A percentile compares a stretch with the other conserved stretches of the same genome.
phyloP scores from a whole-genome alignment of 2,329 filamentous ascomycete genomes.

The Talaromyces sp. region DNA sequence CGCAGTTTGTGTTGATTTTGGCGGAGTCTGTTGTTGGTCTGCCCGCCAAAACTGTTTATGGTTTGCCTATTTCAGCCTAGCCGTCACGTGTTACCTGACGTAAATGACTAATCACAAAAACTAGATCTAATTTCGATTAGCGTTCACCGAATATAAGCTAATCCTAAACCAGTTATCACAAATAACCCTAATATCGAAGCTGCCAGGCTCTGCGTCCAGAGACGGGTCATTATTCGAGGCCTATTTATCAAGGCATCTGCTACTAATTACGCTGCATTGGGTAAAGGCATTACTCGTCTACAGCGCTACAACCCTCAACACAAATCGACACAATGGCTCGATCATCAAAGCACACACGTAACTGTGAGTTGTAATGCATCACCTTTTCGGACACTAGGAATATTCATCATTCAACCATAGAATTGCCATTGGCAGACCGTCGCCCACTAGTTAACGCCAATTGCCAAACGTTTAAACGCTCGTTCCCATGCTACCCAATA shows the following conservation, averaged over 20 bases:
- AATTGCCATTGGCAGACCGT: conserved; percentile 15
- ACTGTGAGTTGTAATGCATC: conserved; percentile 5
- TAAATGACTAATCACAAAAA: not conserved
- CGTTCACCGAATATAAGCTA: not conserved
- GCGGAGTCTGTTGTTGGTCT: conserved; percentile 13
- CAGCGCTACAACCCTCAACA: not conserved
- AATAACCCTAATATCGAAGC: not conserved
- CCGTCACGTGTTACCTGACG: conserved; percentile 2
- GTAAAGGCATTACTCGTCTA: not conserved
- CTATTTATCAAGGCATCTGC: not conserved
- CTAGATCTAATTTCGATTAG: not conserved
- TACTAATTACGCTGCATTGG: not conserved
- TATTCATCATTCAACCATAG: conserved; percentile 12
- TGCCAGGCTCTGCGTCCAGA: not conserved
- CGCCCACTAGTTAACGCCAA: conserved; percentile 13
- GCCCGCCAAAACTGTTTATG: conserved; percentile 19
- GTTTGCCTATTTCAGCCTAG: conserved; percentile 19
- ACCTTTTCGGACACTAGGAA: conserved; percentile 3
- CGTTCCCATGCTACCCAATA: conserved; percentile 17
- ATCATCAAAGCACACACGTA: not conserved
- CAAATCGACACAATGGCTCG: not conserved
- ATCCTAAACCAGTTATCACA: not conserved
- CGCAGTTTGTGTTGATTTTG: conserved; percentile 13
- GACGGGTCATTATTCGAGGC: no score
- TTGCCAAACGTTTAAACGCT: conserved; percentile 14